Conservation (phyloP, 305 asterid genomes). For the Solanum hybrid region DNA sequence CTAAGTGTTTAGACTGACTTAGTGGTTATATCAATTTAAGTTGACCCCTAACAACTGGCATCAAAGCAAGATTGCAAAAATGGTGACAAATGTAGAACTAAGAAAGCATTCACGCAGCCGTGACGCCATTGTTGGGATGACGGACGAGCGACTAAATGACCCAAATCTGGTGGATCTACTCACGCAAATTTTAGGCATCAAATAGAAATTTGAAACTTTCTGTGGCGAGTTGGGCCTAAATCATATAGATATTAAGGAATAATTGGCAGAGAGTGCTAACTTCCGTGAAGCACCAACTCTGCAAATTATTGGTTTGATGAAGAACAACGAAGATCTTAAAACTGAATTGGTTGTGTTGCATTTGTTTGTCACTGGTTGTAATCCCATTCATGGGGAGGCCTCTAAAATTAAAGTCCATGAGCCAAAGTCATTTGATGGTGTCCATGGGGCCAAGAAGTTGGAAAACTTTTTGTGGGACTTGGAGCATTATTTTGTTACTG, state of each 20-base stretch:
- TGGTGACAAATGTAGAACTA: background rate
- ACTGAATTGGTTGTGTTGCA: background rate
- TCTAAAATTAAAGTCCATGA: background rate
- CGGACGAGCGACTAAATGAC: background rate
- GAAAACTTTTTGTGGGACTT: background rate
- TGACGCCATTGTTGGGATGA: background rate
- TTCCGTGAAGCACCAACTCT: background rate
- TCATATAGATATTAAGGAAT: background rate
- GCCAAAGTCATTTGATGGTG: background rate
- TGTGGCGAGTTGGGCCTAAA: too few species aligned
- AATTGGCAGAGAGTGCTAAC: background rate
- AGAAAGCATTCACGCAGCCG: background rate
- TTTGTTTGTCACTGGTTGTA: background rate
- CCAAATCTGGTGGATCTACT: background rate
- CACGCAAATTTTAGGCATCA: background rate
- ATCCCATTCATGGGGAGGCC: background rate
- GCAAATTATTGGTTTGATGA: background rate
- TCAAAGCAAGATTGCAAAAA: background rate
- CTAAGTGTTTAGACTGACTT: background rate
- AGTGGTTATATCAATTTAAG: background rate
- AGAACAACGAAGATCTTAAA: background rate
- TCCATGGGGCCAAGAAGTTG: background rate
- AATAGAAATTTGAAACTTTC: background rate
- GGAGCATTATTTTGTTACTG: background rate
- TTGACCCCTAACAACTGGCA: background rate